Conservation (phyloP, 1,284 basidiomycete genomes). For the Malassezia obtusa region DNA sequence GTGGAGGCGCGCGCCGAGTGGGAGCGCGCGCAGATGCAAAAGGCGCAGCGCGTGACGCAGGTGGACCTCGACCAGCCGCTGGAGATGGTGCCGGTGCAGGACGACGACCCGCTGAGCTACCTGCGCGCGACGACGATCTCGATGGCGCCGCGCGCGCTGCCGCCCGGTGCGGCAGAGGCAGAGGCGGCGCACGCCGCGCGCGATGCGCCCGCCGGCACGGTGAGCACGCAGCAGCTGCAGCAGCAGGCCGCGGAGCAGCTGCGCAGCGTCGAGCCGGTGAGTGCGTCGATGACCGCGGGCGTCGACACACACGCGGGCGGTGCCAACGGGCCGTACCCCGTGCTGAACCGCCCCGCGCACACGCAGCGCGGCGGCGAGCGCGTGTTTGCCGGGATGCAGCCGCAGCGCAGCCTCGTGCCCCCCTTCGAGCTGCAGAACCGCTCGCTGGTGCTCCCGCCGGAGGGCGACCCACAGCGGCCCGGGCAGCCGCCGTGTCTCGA, state of each 20-base stretch:
- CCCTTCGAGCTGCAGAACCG: conserved; percentile 47
- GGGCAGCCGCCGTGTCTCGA: conserved; percentile 66
- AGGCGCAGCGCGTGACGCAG: conserved; percentile 18
- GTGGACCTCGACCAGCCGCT: conserved; percentile 4
- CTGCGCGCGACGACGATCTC: background rate
- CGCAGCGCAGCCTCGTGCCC: conserved; percentile 40
- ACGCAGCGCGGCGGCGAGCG: conserved; percentile 8
- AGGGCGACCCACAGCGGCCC: conserved; percentile 28
- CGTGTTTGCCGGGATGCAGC: conserved; percentile 38
- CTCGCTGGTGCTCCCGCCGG: conserved; percentile 36
- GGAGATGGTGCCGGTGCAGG: background rate
- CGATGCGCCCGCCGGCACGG: background rate
- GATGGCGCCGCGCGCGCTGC: background rate
- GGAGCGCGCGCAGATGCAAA: conserved; percentile 31
- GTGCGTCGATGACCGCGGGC: conserved; percentile 27
- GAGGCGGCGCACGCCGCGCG: background rate
- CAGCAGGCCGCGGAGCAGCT: conserved; percentile 32
- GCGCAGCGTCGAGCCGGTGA: conserved; percentile 34
- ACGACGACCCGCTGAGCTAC: background rate
- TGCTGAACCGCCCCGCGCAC: conserved; percentile 13
- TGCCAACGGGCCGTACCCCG: conserved; percentile 37
- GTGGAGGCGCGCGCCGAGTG: conserved; percentile 42
- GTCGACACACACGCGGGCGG: conserved; percentile 29
- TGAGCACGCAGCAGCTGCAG: conserved; percentile 32
- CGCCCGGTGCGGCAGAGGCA: background rate